Conservation (phyloP, 257 asterid species). For the Capsicum baccatum region DNA sequence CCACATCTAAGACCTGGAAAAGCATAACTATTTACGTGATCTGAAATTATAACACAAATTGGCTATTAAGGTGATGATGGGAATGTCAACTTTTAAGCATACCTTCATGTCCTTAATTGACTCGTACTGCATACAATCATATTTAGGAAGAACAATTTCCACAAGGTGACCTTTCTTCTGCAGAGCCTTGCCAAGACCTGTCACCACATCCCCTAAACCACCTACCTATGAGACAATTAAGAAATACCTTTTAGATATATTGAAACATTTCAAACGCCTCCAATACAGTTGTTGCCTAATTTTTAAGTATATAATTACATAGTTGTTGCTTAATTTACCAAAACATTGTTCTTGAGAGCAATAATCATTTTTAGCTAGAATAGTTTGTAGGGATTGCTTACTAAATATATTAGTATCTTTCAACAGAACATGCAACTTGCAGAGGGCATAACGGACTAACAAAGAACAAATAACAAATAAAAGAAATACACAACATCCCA, state of each 20-base stretch:
- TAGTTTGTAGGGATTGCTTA: too few species aligned
- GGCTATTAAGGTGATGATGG: constrained; percentile 3
- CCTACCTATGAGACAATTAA: constrained; percentile 67
- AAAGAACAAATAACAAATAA: background rate
- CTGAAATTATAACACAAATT: constrained; percentile 27
- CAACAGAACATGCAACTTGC: constrained; percentile 1
- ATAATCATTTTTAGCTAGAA: too few species aligned
- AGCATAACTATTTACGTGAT: constrained; percentile 32
- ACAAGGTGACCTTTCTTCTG: constrained; percentile 95
- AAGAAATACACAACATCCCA: constrained; percentile 7
- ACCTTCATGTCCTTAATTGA: constrained; percentile 73
- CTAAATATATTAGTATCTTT: background rate
- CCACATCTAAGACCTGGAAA: constrained; percentile 80
- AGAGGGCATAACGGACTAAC: constrained; percentile 12
- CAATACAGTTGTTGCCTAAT: background rate
- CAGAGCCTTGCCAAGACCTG: constrained; percentile 94
- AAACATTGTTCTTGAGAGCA: background rate
- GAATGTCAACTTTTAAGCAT: constrained; percentile 31
- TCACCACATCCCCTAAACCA: constrained; percentile 95
- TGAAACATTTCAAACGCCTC: constrained; percentile 6
- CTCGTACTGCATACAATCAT: constrained; percentile 88
- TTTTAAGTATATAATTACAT: background rate
- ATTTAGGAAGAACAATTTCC: constrained; percentile 89
- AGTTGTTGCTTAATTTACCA: constrained; percentile 17
- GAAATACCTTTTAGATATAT: constrained; percentile 1